Conservation (phyloP, 768 basidiomycete species). For the Amanita rubescens region DNA sequence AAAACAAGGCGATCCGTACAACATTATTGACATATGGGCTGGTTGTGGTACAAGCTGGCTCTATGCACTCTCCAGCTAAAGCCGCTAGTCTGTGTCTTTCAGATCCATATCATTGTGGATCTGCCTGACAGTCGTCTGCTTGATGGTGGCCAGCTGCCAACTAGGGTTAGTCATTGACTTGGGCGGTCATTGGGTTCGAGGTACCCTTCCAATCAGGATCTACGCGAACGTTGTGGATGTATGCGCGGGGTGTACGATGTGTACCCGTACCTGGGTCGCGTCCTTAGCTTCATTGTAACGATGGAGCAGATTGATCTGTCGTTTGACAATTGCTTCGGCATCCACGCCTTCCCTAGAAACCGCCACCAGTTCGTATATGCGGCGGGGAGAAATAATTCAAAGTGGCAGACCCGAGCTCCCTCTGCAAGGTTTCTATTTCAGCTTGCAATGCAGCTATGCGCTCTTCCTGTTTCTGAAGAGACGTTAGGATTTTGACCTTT, state of each 20-base stretch:
- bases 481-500: neutral
- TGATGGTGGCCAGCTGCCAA: constrained; percentile 63
- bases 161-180: constrained; percentile 7
- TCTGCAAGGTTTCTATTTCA: constrained; percentile 42
- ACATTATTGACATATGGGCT: constrained; percentile 29
- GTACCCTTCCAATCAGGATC: constrained; percentile 76
- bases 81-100: constrained; percentile 41
- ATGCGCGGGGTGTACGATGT: constrained; percentile 2
- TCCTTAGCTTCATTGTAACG: constrained; percentile 80
- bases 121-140: constrained; percentile 63
- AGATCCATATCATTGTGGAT: constrained; percentile 70
- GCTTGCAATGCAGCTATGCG: constrained; percentile 38
- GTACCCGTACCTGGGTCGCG: constrained; percentile 54
- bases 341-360: constrained; percentile 33
- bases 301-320: constrained; percentile 67
- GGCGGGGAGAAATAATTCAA: neutral
- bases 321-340: constrained; percentile 51
- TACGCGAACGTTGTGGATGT: constrained; percentile 18
- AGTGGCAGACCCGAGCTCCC: constrained; percentile 34
- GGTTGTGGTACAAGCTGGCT: constrained; percentile 46
- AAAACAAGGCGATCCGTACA: neutral
- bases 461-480: constrained; percentile 41
- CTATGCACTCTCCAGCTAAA: constrained; percentile 9
- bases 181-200: neutral
- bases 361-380: constrained; percentile 12